Conservation (phyloP, 768 basidiomycete species). For the Trametes maxima region DNA sequence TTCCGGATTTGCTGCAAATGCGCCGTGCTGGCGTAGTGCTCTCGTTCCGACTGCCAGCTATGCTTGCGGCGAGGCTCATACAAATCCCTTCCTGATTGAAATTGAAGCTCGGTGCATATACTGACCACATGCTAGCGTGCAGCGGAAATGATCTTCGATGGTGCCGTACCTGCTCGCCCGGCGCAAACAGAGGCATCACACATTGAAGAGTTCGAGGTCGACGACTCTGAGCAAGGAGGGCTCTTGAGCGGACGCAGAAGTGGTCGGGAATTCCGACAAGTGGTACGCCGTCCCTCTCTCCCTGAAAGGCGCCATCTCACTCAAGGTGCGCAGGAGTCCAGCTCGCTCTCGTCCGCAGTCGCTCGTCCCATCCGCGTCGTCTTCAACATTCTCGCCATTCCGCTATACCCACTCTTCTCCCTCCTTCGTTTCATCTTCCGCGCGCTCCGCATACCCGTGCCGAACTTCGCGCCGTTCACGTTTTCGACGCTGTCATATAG, state of each 20-base stretch:
- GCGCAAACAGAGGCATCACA: constrained; percentile 20
- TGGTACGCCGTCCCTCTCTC: constrained; percentile 14
- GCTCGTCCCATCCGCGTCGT: constrained; percentile 40
- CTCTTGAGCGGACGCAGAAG: constrained; percentile 23
- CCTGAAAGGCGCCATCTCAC: not conserved
- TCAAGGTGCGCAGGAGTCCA: constrained; percentile 15
- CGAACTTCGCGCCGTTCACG: constrained; percentile 45
- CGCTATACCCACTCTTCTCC: constrained; percentile 59
- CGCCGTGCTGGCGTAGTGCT: not conserved
- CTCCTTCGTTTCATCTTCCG: constrained; percentile 68
- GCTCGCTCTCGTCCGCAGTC: constrained; percentile 19
- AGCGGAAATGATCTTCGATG: constrained; percentile 60
- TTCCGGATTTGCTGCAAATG: not conserved
- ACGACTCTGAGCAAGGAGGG: constrained; percentile 49
- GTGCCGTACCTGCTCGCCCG: constrained; percentile 23
- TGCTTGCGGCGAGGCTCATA: not conserved
- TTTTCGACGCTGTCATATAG: constrained; percentile 52
- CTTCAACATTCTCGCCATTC: constrained; percentile 55
- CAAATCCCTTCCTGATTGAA: not conserved
- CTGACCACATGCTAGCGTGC: constrained; percentile 46
- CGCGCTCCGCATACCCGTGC: constrained; percentile 67
- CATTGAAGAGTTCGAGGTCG: constrained; percentile 50
- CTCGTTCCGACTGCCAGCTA: not conserved
- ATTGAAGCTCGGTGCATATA: not conserved
- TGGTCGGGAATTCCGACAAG: constrained; percentile 28